Conservation (phyloP, 805 yeast genomes). For the Cyberlindnera euphorbiiphila region DNA sequence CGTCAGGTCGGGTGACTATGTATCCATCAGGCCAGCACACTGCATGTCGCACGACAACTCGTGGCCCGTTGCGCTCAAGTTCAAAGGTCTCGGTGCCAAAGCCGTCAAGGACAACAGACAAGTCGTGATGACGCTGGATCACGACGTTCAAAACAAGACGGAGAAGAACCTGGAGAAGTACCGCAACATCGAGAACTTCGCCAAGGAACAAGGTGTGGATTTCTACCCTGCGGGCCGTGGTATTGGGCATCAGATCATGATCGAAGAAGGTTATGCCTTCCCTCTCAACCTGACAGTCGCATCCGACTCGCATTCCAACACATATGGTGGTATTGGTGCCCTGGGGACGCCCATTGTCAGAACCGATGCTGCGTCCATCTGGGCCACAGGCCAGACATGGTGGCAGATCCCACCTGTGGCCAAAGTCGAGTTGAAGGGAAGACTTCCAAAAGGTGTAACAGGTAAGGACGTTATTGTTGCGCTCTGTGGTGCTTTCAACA, state of each 20-base stretch:
- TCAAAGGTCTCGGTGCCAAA: slow-evolving; percentile 90
- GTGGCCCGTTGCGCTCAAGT: slow-evolving; percentile 98
- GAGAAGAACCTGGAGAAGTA: slow-evolving; percentile 89
- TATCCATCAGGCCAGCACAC: slow-evolving; percentile 90
- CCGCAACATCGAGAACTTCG: slow-evolving; percentile 82
- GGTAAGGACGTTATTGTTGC: slow-evolving; percentile 98
- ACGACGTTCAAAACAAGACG: slow-evolving; percentile 92
- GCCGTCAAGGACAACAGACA: slow-evolving; percentile 81
- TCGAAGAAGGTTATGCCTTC: slow-evolving; percentile 97
- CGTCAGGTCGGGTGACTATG: slow-evolving; percentile 91
- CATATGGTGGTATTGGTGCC: slow-evolving; percentile 95
- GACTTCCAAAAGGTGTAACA: slow-evolving; percentile 79
- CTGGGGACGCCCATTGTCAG: slow-evolving; percentile 97
- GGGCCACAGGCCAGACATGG: slow-evolving; percentile 99
- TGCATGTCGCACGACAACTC: slow-evolving; percentile 99
- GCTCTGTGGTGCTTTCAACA: slow-evolving; percentile 87
- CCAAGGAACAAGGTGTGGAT: slow-evolving; percentile 86
- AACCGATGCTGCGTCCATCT: slow-evolving; percentile 97
- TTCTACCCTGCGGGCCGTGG: slow-evolving; percentile 99
- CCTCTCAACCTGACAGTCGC: slow-evolving; percentile 93
- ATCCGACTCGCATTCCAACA: slow-evolving; percentile 95
- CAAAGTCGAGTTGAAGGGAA: slow-evolving; percentile 78
- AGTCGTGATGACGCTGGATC: slow-evolving; percentile 94
- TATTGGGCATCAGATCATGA: slow-evolving; percentile 98
- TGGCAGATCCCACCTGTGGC: slow-evolving; percentile 99